Evolutionary conservation across 495 filamentous ascomycete species (phyloP).

Genomic region (Penicillium cataractarum): DNA sequence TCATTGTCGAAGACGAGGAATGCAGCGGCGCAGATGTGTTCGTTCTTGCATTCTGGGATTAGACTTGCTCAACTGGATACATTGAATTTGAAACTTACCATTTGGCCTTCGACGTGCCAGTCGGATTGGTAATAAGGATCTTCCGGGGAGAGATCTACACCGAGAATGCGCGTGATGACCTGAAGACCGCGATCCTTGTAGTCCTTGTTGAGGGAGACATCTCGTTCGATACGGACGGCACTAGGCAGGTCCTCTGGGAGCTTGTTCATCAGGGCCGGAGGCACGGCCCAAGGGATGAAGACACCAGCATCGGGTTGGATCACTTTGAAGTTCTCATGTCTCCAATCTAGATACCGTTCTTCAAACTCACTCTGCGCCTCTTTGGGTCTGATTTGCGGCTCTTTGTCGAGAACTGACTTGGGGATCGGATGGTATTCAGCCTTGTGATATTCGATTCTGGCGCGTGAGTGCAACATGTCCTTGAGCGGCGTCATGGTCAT

Average conservation of each 20-base stretch:
- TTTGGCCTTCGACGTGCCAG: slow-evolving; percentile 46
- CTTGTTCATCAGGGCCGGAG: slow-evolving; percentile 30
- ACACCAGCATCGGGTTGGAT: slow-evolving; percentile 37
- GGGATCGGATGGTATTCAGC: slow-evolving; percentile 35
- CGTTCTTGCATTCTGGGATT: slow-evolving; percentile 32
- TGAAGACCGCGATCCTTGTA: slow-evolving; percentile 48
- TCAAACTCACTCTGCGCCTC: slow-evolving; percentile 35
- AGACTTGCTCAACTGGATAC: neutral
- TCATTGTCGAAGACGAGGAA: slow-evolving; percentile 26
- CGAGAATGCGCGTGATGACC: slow-evolving; percentile 40
- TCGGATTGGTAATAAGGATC: slow-evolving; percentile 36
- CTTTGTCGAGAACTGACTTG: slow-evolving; percentile 20
- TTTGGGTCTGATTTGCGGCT: slow-evolving; percentile 22
- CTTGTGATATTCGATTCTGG: slow-evolving; percentile 38
- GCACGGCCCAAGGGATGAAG: slow-evolving; percentile 40
- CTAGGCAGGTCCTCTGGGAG: slow-evolving; percentile 28
- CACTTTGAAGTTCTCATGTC: slow-evolving; percentile 24
- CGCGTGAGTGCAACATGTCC: slow-evolving; percentile 35
- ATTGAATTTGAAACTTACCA: slow-evolving; percentile 23
- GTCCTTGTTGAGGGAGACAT: slow-evolving; percentile 36
- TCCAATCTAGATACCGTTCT: slow-evolving; percentile 31
- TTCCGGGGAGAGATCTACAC: slow-evolving; percentile 40
- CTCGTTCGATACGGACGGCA: slow-evolving; percentile 28
- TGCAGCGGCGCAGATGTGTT: slow-evolving; percentile 45
- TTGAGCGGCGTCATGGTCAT: slow-evolving; percentile 45